Base-by-base conservation (phyloP, 169 alveolate species). In the Plasmodium vivax region DNA sequence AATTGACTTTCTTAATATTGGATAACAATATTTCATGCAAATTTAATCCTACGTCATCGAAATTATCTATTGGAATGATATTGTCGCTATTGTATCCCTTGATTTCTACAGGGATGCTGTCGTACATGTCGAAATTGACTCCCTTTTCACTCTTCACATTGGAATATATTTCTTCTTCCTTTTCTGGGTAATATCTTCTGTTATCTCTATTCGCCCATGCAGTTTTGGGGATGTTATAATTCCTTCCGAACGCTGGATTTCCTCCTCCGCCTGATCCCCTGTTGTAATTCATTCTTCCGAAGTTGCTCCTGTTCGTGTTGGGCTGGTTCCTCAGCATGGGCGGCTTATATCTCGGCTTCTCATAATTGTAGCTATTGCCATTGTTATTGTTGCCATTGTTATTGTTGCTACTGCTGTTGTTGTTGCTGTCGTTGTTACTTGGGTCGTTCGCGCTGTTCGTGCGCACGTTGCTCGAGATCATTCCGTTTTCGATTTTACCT, bases 21-120 rank as follows among this genome's bases (percentile, higher is more conserved):
- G 96, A 94, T 93, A 96, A 77, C 41, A 97, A 74, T 58, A 95
- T 84, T 3, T 95, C 97, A 77, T 95, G 97, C 14, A 96, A 96
- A 79, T 96, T 96, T 32, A 95, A 97, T 54, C 83, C 81, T 74
- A 96, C 94, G 56, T 91, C 97, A 91, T 73, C 95, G 92, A 97
- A 97, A 73, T 93, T 94, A 54, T 96, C 98, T 45, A 96, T 94
- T 12, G 97, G 98, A 71, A 80, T 82, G 16, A 97, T 96, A 81
- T 94, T 96, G 10, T 93, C 93, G 56, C 98, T 93, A 82, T 83
- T 93, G 74, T 85, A 56, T 58, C 98, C 98, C 10, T 97, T 96
- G 94, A 97, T 97, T 90, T 97, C 98, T 19, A 97, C 98, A 3
- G 99, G 99, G 45, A 97, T 97, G 84, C 97, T 96, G 36, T 97